Base-by-base conservation (phyloP, 2,329 filamentous ascomycete genomes). In the Exophiala sp. region DNA sequence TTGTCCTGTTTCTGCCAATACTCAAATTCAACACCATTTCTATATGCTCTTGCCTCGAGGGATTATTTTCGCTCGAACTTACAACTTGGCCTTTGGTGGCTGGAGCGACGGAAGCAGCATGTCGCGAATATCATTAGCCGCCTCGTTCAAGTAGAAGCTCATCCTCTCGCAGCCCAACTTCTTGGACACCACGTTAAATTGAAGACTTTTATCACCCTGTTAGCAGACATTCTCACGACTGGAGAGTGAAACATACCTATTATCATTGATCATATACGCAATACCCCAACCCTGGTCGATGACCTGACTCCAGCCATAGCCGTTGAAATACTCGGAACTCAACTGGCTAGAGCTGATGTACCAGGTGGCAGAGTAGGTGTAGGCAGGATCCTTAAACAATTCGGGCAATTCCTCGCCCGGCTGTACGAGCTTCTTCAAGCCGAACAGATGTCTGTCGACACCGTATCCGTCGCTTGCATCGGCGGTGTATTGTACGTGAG, bases 251-350 rank as follows among this genome's bases (percentile, higher is more conserved):
- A 34, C 77, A 72, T 69, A 89, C 87, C 84, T 91, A 73, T 96
- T 95, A 80, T 97, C 92, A 70, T 99, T 99, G 72, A 99, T 97
- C 94, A 99, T 99, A 72, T 99, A 99, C 36, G 94, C 94, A 68
- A 99, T 95, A 62, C 94, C 94, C 74, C 94, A 99, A 29, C 94
- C 94, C 57, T 87, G 89, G 67, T 97, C 91, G 51, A 97, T 88
- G 48, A 99, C 94, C 77, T 99, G 92, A 69, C 88, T 94, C 94
- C 94, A 99, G 42, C 94, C 94, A 73, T 99, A 99, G 20, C 95
- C 94, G 71, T 99, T 99, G 75, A 97, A 99, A 79, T 89, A 96
- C 77, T 99, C 95, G 33, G 87, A 91, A 74, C 88, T 94, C 70
- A 99, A 77, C 77, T 99, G 95, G 57, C 85, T 90, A 24, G 86